Evolutionary conservation across 768 basidiomycete genomes (phyloP).

Genomic region (Psilocybe cubensis): DNA sequence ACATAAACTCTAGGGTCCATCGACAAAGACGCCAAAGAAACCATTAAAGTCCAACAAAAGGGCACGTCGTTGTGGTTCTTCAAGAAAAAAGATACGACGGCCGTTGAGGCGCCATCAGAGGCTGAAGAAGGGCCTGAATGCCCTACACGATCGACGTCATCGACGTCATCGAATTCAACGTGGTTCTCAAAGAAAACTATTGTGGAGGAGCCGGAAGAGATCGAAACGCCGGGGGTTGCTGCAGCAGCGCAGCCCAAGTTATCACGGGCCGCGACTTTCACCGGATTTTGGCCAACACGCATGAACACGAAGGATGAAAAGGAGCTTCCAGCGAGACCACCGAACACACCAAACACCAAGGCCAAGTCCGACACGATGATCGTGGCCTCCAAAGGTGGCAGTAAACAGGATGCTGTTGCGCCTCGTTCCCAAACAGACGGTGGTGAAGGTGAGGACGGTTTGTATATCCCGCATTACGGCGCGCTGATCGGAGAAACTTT

Average conservation of each 20-base stretch:
- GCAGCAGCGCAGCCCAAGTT: slow-evolving; percentile 8
- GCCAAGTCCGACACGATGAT: slow-evolving; percentile 35
- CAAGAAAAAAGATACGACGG: slow-evolving; percentile 44
- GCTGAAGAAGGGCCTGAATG: slow-evolving; percentile 9
- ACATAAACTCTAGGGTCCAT: slow-evolving; percentile 60
- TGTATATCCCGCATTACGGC: neutral
- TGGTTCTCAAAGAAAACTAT: slow-evolving; percentile 30
- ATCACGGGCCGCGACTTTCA: slow-evolving; percentile 30
- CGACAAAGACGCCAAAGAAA: slow-evolving; percentile 59
- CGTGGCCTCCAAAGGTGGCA: slow-evolving; percentile 18
- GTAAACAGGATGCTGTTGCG: slow-evolving; percentile 29
- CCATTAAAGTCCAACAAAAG: slow-evolving; percentile 61
- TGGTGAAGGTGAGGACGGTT: slow-evolving; percentile 28
- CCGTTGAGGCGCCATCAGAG: neutral
- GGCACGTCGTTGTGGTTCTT: slow-evolving; percentile 57
- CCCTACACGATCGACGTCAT: slow-evolving; percentile 8
- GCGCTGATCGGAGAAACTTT: neutral
- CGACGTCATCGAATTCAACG: slow-evolving; percentile 29
- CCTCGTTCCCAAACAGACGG: slow-evolving; percentile 28
- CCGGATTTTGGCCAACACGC: slow-evolving; percentile 35
- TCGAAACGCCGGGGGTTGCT: slow-evolving; percentile 9
- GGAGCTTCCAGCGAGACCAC: slow-evolving; percentile 25
- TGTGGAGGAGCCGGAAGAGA: slow-evolving; percentile 32
- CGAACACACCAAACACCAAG: slow-evolving; percentile 27
- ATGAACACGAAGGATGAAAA: slow-evolving; percentile 35